phyloP scores from a whole-genome alignment of 192 early-diverging fungal species.

The Backusella macrospora region DNA sequence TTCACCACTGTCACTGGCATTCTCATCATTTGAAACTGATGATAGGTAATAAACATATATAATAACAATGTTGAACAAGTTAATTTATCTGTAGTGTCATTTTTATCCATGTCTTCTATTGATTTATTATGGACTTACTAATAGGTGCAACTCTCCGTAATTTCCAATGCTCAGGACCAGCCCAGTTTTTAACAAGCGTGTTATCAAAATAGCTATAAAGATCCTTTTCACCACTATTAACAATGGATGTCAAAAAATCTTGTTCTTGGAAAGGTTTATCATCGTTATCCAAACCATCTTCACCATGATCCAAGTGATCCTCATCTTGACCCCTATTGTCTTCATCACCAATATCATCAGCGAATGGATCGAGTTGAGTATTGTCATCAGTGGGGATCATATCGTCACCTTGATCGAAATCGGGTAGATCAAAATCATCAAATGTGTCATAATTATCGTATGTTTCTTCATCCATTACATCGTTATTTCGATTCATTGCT shows the following conservation, averaged over 20 bases:
- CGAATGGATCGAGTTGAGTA: conserved; percentile 28
- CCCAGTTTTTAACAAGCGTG: conserved; percentile 82
- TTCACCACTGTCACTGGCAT: conserved; percentile 25
- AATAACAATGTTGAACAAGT: too few species aligned
- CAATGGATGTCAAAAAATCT: conserved; percentile 6
- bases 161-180: conserved; percentile 93
- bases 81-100: too few species aligned
- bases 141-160: conserved; percentile 42
- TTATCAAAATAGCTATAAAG: conserved; percentile 90
- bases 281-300: conserved; percentile 39
- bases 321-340: conserved; percentile 44
- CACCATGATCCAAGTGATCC: conserved; percentile 47
- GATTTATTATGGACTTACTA: conserved; percentile 29
- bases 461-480: neutral
- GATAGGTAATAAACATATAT: neutral
- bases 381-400: conserved; percentile 24
- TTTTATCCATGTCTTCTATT: neutral
- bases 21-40: conserved; percentile 2
- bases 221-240: conserved; percentile 46
- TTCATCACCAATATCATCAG: conserved; percentile 41
- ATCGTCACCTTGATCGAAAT: conserved; percentile 32
- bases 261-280: conserved; percentile 23
- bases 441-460: neutral
- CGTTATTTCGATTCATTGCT: conserved; percentile 22
- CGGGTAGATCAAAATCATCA: conserved; percentile 24